These are phyloP conservation scores for Fusarium papillatum DNA, from an alignment of 2,329 filamentous ascomycete species.

Conservation along the genomic window DNA sequence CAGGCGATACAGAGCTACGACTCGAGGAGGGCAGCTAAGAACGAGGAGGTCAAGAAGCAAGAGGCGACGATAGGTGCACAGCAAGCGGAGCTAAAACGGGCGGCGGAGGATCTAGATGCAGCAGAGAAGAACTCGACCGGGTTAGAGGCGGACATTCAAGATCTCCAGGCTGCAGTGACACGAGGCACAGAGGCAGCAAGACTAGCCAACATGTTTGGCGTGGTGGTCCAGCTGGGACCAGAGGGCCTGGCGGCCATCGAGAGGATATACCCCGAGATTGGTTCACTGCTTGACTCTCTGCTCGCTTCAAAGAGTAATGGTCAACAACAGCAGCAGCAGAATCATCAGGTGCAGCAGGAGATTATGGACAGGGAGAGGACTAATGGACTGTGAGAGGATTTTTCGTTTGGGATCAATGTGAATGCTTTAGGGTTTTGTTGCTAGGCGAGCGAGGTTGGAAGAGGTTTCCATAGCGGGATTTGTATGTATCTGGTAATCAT, in stretches of 20 bases:
- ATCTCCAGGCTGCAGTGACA: slow-evolving; percentile 38
- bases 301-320: slow-evolving; percentile 36
- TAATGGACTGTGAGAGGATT: slow-evolving; percentile 30
- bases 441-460: not conserved
- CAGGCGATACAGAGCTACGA: slow-evolving; percentile 45
- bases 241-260: slow-evolving; percentile 43
- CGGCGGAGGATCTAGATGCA: slow-evolving; percentile 30
- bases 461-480: not conserved
- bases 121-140: slow-evolving; percentile 33
- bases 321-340: slow-evolving; percentile 23
- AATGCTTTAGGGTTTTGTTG: slow-evolving; percentile 5
- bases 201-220: slow-evolving; percentile 43
- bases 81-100: slow-evolving; percentile 33
- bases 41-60: slow-evolving; percentile 43
- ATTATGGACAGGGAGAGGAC: slow-evolving; percentile 20
- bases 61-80: slow-evolving; percentile 37
- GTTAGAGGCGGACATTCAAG: slow-evolving; percentile 41
- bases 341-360: slow-evolving; percentile 36
- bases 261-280: slow-evolving; percentile 47
- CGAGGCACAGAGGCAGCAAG: slow-evolving; percentile 41
- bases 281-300: slow-evolving; percentile 42
- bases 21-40: slow-evolving; percentile 40
- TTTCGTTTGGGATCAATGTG: slow-evolving; percentile 19
- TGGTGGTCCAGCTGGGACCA: slow-evolving; percentile 43
- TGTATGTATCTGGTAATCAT: not conserved